Evolutionary conservation across 2,329 filamentous ascomycete genomes (phyloP).

Genomic region (Escovopsis sp.): DNA sequence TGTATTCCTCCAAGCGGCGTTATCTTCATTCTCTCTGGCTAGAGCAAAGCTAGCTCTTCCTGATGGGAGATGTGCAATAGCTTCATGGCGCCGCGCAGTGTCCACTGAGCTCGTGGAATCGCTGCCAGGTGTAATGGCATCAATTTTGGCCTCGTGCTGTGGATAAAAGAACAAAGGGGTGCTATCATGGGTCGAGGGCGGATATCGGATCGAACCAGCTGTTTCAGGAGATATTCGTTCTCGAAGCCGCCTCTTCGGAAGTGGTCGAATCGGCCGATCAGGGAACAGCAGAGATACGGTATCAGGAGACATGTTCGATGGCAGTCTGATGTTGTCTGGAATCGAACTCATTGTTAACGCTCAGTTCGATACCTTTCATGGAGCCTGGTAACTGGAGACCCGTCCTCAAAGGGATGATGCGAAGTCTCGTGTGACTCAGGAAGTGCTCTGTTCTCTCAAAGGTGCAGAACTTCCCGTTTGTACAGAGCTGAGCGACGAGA

Average conservation of each 20-base stretch:
- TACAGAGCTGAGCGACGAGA: too few species aligned
- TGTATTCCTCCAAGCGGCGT: constrained; percentile 22
- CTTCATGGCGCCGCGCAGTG: constrained; percentile 12
- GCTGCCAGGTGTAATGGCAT: constrained; percentile 14
- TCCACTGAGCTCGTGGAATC: constrained; percentile 10
- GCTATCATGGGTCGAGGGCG: constrained; percentile 55
- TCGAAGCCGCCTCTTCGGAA: constrained; percentile 78
- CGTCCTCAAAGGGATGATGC: too few species aligned
- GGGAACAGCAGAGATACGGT: constrained; percentile 69
- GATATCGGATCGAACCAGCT: constrained; percentile 69
- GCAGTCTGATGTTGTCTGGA: too few species aligned
- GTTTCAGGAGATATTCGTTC: constrained; percentile 77
- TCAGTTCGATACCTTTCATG: too few species aligned
- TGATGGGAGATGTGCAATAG: constrained; percentile 12
- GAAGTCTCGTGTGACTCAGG: too few species aligned
- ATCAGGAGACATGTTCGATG: constrained; percentile 47
- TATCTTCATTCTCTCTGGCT: constrained; percentile 48
- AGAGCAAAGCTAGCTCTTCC: constrained; percentile 29
- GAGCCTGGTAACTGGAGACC: too few species aligned
- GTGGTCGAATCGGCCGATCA: constrained; percentile 80
- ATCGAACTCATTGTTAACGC: too few species aligned
- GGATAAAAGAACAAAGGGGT: constrained; percentile 56
- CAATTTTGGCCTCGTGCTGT: constrained; percentile 38
- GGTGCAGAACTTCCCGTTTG: too few species aligned
- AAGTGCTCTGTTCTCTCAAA: too few species aligned